Evolutionary conservation across 768 basidiomycete species (phyloP), one percentile per base, ranked within the genome.

Genomic region (Pleurotus cornucopiae): DNA sequence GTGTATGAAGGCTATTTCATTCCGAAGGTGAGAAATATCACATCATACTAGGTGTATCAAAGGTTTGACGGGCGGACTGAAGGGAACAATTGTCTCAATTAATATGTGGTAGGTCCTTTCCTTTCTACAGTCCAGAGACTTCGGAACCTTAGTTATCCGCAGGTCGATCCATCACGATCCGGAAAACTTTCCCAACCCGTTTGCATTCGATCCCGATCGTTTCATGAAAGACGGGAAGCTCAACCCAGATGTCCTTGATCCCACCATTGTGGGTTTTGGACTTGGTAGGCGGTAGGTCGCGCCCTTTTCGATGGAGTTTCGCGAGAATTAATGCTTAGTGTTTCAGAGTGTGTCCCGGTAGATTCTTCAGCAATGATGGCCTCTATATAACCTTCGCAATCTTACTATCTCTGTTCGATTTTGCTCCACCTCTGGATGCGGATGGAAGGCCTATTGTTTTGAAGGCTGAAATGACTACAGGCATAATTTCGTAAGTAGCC

Each of bases 131-230:
- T 2, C 9, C 7, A 34, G 21, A 44, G 14, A 13, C 5, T 44
- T 13, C 20, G 23, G 47, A 18, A 48, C 1, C n/a, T 23, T 48
- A 16, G 16, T 34, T 6, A 12, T 26, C 1, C 6, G 2, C n/a
- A 63, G 63, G 34, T 56, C 62, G 25, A 61, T 61, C 2, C 76
- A 74, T 39, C 67, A 71, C 2, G 60, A 70, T 34, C 73, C 75
- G 13, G 66, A 66, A 5, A 48, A 18, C 6, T 25, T 5, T 48
- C 47, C n/a, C 30, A n/a, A 48, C 21, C 21, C 47, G 21, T 23
- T 23, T 23, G 59, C 64, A 14, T 77, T 77, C 60, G 59, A 57
- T 0, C 76, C 73, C 2, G 73, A 74, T 38, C 66, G 75, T 6
- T 77, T 71, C 52, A 60, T 71, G 12, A 49, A 47, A 5, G 46